These are phyloP conservation scores for Vitellaria paradoxa DNA, from an alignment of 179 eudicot genomes.

Conservation along the genomic window DNA sequence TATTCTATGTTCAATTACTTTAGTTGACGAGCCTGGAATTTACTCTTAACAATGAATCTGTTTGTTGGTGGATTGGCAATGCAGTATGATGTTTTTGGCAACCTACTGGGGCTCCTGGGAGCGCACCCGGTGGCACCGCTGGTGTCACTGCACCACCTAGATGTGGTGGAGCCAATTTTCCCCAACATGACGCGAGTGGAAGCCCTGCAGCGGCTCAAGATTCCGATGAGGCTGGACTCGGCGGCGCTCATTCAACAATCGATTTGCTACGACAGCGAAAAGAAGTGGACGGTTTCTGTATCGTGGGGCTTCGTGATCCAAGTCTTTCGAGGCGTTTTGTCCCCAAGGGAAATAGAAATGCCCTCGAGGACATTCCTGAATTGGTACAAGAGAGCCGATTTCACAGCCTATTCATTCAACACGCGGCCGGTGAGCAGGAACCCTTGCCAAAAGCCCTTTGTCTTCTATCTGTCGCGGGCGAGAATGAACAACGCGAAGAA, in stretches of 20 bases:
- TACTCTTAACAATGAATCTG: conserved; percentile 3
- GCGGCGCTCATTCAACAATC: not conserved
- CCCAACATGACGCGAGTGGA: conserved; percentile 67
- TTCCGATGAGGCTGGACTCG: conserved; percentile 70
- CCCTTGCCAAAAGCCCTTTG: conserved; percentile 85
- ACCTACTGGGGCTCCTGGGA: conserved; percentile 78
- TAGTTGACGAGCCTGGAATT: too few species aligned
- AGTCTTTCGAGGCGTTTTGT: conserved; percentile 66
- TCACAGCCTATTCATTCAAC: conserved; percentile 84
- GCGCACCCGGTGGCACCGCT: conserved; percentile 87
- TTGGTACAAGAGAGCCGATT: conserved; percentile 83
- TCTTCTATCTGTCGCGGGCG: conserved; percentile 59
- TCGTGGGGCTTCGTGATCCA: conserved; percentile 87
- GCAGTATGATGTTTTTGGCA: conserved; percentile 89
- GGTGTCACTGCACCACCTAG: conserved; percentile 83
- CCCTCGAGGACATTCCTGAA: conserved; percentile 90
- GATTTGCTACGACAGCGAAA: conserved; percentile 6
- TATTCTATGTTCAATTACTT: too few species aligned
- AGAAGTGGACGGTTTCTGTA: not conserved
- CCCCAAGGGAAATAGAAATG: conserved; percentile 89
- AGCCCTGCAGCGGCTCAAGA: conserved; percentile 48
- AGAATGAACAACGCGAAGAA: conserved; percentile 31
- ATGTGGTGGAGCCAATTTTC: conserved; percentile 88
- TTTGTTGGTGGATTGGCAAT: conserved; percentile 16
- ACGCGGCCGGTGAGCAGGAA: conserved; percentile 76